phyloP scores from a whole-genome alignment of 2,329 filamentous ascomycete species.

The Penicillium sp. region DNA sequence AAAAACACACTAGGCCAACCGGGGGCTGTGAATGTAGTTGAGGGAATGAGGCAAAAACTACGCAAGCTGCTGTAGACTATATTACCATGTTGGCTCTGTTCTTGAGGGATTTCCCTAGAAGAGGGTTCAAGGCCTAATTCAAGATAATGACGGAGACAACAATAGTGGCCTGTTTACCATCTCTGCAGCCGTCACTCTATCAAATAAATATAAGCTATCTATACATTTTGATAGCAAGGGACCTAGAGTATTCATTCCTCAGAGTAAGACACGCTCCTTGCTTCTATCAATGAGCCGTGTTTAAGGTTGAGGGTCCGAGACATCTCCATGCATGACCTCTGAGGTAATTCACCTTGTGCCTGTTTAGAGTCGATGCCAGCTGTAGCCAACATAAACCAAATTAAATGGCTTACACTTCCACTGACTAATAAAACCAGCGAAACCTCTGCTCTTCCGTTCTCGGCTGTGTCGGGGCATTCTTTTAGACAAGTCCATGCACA shows the following conservation, averaged over 20 bases:
- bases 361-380: background rate
- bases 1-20: background rate
- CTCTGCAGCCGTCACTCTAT: background rate
- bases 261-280: background rate
- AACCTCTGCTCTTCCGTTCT: background rate
- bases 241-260: background rate
- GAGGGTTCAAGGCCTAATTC: background rate
- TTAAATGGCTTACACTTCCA: background rate
- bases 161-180: background rate
- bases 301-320: background rate
- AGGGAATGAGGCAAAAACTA: too few relatives aligned
- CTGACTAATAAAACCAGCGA: background rate
- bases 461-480: conserved; percentile 1
- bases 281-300: background rate
- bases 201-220: background rate
- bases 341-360: background rate
- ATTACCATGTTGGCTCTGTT: too few relatives aligned
- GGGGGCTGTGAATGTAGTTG: background rate
- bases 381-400: background rate
- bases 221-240: background rate
- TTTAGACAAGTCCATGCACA: background rate
- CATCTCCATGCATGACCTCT: background rate
- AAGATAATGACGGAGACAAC: background rate
- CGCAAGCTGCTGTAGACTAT: too few relatives aligned
- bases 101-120: too few relatives aligned